These are phyloP conservation scores for Colletotrichum tropicicola DNA, from an alignment of 2,329 filamentous ascomycete species.

Conservation along the genomic window DNA sequence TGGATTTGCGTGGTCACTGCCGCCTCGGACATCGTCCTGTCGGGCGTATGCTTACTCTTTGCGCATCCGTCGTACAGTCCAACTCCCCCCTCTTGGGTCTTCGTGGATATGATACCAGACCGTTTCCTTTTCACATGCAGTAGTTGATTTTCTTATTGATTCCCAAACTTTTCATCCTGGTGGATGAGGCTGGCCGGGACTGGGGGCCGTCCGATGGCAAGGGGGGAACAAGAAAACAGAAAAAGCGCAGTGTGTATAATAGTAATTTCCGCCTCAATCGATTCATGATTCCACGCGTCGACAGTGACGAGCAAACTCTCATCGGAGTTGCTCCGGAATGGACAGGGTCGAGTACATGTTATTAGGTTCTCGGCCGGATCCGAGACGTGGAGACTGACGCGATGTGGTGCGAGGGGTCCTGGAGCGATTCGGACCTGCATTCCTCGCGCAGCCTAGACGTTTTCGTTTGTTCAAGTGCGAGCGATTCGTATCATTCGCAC, in stretches of 20 bases:
- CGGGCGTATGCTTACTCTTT: background rate
- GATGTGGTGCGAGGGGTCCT: no score
- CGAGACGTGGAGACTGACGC: no score
- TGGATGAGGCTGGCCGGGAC: no score
- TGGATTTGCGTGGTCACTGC: constrained; percentile 3
- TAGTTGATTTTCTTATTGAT: constrained; percentile 35
- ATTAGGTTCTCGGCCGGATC: no score
- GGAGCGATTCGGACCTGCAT: no score
- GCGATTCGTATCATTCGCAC: no score
- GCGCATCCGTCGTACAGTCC: constrained; percentile 8
- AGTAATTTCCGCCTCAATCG: constrained; percentile 15
- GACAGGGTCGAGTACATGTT: no score
- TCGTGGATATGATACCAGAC: constrained; percentile 15
- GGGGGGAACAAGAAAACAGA: background rate
- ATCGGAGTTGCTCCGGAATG: background rate
- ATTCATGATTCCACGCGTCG: background rate
- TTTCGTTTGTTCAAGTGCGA: no score
- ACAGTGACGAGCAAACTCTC: background rate
- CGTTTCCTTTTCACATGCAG: constrained; percentile 1
- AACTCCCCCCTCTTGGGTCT: background rate
- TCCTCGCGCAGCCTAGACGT: no score
- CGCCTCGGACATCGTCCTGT: background rate
- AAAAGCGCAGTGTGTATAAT: constrained; percentile 26
- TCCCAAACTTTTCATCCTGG: constrained; percentile 35
- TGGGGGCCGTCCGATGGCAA: no score